phyloP scores from a whole-genome alignment of 805 yeast genomes.

The Candida namnaoensis region DNA sequence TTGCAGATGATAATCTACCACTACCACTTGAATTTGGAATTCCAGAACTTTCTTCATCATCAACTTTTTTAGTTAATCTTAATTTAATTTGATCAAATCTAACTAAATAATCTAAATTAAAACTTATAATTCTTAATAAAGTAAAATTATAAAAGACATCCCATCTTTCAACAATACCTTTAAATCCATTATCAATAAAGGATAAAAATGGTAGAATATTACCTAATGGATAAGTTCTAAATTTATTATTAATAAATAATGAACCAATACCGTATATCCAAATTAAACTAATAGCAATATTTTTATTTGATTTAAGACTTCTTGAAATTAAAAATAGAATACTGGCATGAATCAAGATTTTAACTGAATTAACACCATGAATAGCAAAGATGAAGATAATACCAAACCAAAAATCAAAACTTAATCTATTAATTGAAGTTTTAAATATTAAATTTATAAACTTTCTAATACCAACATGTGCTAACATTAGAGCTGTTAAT shows the following conservation, averaged over 20 bases:
- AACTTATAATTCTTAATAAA: conserved; percentile 75
- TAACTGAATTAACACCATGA: conserved; percentile 71
- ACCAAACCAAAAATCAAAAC: conserved; percentile 73
- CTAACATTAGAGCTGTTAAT: conserved; percentile 41
- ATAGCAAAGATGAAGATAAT: conserved; percentile 56
- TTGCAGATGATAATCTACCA: conserved; percentile 4
- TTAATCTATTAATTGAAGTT: conserved; percentile 28
- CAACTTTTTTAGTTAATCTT: conserved; percentile 7
- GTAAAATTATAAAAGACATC: conserved; percentile 93
- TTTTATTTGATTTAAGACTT: conserved; percentile 20
- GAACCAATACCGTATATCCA: conserved; percentile 82
- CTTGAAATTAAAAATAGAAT: conserved; percentile 45
- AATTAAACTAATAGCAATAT: conserved; percentile 32
- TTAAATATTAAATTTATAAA: conserved; percentile 10
- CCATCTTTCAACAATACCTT: conserved; percentile 86
- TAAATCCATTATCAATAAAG: conserved; percentile 49
- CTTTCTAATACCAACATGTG: conserved; percentile 48
- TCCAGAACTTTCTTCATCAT: conserved; percentile 15
- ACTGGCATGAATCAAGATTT: conserved; percentile 49
- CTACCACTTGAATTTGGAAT: conserved; percentile 3
- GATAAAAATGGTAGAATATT: conserved; percentile 29
- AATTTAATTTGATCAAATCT: conserved; percentile 17
- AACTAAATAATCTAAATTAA: conserved; percentile 65
- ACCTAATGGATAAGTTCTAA: conserved; percentile 45
- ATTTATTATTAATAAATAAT: conserved; percentile 68